Conservation (phyloP, 352 stramenopile genomes). For the Phytophthora nicotianae region DNA sequence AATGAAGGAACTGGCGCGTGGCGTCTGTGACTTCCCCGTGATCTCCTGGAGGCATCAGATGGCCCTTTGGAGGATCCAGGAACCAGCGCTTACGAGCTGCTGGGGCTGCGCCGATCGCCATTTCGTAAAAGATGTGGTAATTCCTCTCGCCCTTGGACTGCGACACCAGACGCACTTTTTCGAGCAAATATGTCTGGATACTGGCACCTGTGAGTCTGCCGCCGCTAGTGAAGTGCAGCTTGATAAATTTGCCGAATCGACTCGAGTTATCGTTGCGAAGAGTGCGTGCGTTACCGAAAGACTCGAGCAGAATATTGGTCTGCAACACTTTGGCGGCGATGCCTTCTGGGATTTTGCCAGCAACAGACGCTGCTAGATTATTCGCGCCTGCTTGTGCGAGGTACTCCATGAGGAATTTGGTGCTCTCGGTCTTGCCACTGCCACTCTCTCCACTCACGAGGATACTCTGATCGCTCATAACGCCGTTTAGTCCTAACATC, state of each 20-base stretch:
- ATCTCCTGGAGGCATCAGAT: constrained; percentile 47
- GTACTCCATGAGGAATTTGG: constrained; percentile 91
- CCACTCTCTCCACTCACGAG: constrained; percentile 88
- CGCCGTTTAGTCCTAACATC: constrained; percentile 61
- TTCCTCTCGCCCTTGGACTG: constrained; percentile 84
- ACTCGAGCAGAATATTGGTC: constrained; percentile 91
- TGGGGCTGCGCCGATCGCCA: constrained; percentile 64
- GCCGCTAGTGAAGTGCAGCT: constrained; percentile 84
- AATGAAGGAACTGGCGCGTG: constrained; percentile 68
- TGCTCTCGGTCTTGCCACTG: constrained; percentile 90
- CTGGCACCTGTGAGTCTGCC: constrained; percentile 80
- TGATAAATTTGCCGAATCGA: constrained; percentile 93
- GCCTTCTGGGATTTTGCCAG: constrained; percentile 45
- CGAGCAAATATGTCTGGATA: constrained; percentile 94
- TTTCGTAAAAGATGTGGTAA: constrained; percentile 91
- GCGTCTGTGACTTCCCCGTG: constrained; percentile 45
- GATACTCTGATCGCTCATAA: constrained; percentile 79
- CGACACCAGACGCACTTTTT: constrained; percentile 92
- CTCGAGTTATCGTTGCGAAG: constrained; percentile 92
- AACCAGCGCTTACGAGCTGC: constrained; percentile 61
- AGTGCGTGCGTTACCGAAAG: constrained; percentile 89
- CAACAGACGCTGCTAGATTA: constrained; percentile 57
- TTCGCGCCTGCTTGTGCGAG: constrained; percentile 80
- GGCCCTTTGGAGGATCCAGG: constrained; percentile 56
- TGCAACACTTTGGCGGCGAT: constrained; percentile 91